Base-by-base conservation (phyloP, 176 grass and related monocot species). In the Raddia guianensis region DNA sequence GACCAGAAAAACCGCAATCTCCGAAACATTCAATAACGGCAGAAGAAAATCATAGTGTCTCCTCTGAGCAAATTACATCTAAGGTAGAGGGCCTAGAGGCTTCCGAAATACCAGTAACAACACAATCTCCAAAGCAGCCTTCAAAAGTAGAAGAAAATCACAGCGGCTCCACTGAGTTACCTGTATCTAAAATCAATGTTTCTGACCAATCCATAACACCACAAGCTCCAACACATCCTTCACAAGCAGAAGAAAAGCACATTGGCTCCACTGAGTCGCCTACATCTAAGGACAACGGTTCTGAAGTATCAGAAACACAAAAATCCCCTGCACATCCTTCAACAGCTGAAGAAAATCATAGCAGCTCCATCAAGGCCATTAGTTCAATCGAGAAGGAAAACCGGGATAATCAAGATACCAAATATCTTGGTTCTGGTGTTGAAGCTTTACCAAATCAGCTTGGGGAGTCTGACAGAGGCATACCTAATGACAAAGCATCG, bases 21-120 rank as follows among this genome's bases (percentile, higher is more conserved):
- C 66, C 68, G n/a, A 37, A 91, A 63, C 58, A 85, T 69, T 51
- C 63, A 61, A 6, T 62, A 86, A 34, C 60, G 57, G 68, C 49
- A 64, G 83, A 93, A 72, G 88, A 91, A 68, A 86, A 75, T 76
- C 63, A 85, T 75, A 82, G 20, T 27, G 56, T 20, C 64, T 74
- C 88, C 19, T 65, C 75, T 45, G 64, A 85, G 87, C 57, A 32
- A 73, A 64, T 52, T 61, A 53, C 63, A 72, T 75, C 49, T 77
- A 77, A 91, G 32, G 88, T 62, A 85, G 82, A 27, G 27, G 27
- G 27, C 27, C 27, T 27, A 27, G 27, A 87, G 64, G 32, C 84
- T 84, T 80, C 83, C 68, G 78, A 90, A 82, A 74, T 47, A 75
- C 48, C 90, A 76, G 75, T 12, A 79, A 32, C 79, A 70, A 32